These are phyloP conservation scores for Aspergillus amoenus DNA, from an alignment of 2,329 filamentous ascomycete species.

Conservation along the genomic window DNA sequence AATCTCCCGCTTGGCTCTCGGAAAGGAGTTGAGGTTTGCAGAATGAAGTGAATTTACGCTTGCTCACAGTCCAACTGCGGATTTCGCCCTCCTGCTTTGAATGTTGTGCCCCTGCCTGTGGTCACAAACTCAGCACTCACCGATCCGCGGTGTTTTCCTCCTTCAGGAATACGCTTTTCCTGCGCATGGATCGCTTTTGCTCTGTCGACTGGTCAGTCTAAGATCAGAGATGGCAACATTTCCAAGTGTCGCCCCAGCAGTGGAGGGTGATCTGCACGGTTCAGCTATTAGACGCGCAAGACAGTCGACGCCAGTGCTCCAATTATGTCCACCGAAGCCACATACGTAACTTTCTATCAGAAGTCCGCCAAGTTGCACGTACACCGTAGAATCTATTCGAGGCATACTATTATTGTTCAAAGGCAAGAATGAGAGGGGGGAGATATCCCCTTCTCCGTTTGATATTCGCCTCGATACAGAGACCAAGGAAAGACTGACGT, in stretches of 20 bases:
- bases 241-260: background rate
- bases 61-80: background rate
- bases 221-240: background rate
- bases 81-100: background rate
- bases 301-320: background rate
- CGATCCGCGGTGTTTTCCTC: background rate
- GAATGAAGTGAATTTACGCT: background rate
- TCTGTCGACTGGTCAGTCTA: background rate
- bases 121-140: background rate
- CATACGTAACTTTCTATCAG: slow-evolving; percentile 4
- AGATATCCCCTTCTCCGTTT: too few species aligned
- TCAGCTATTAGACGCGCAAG: slow-evolving; percentile 8
- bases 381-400: background rate
- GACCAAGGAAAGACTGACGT: too few species aligned
- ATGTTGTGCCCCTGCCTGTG: background rate
- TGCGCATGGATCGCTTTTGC: background rate
- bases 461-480: too few species aligned
- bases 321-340: background rate
- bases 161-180: background rate
- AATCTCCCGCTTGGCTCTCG: background rate
- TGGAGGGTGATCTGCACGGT: slow-evolving; percentile 6
- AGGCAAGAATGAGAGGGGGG: background rate
- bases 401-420: background rate
- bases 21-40: background rate
- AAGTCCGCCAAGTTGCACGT: background rate